These are phyloP conservation scores for Pisolithus thermaeus DNA, from an alignment of 1,284 basidiomycete genomes.

Conservation along the genomic window DNA sequence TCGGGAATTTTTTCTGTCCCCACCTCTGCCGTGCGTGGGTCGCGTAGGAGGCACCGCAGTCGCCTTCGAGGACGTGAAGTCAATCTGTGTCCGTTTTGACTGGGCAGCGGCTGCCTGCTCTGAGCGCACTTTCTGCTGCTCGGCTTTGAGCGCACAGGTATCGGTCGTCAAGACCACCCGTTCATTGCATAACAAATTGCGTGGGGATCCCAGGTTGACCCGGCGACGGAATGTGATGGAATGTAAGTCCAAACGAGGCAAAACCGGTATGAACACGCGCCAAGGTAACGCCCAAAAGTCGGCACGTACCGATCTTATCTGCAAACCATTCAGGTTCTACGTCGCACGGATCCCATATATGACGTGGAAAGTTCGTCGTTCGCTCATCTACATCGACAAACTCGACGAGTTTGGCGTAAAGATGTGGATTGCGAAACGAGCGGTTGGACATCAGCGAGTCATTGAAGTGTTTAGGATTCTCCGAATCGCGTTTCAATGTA, in stretches of 20 bases:
- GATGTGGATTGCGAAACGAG: conserved; percentile 90
- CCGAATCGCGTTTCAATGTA: conserved; percentile 56
- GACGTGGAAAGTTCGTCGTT: conserved; percentile 68
- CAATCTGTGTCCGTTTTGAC: conserved; percentile 28
- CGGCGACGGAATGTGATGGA: neutral
- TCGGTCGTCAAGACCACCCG: conserved; percentile 7
- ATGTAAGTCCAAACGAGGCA: neutral
- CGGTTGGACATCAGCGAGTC: conserved; percentile 86
- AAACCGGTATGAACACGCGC: conserved; percentile 22
- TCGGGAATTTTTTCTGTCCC: conserved; percentile 16
- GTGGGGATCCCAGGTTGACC: neutral
- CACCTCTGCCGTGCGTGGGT: conserved; percentile 14
- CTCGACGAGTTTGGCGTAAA: conserved; percentile 89
- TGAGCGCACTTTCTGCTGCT: conserved; percentile 40
- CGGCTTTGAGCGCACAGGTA: conserved; percentile 33
- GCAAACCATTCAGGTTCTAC: conserved; percentile 63
- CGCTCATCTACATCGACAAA: conserved; percentile 88
- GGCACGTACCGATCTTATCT: conserved; percentile 56
- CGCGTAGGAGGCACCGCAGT: conserved; percentile 6
- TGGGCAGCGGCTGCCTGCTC: conserved; percentile 28
- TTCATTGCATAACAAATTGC: neutral
- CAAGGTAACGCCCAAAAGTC: neutral
- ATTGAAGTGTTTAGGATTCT: conserved; percentile 85
- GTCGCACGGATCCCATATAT: conserved; percentile 65
- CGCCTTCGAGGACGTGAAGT: conserved; percentile 26